A percentile compares a stretch with the other conserved stretches of the same genome.
Evolutionary conservation across 129 eudicot species (phyloP).

Genomic region (Pulicaria dysenterica): DNA sequence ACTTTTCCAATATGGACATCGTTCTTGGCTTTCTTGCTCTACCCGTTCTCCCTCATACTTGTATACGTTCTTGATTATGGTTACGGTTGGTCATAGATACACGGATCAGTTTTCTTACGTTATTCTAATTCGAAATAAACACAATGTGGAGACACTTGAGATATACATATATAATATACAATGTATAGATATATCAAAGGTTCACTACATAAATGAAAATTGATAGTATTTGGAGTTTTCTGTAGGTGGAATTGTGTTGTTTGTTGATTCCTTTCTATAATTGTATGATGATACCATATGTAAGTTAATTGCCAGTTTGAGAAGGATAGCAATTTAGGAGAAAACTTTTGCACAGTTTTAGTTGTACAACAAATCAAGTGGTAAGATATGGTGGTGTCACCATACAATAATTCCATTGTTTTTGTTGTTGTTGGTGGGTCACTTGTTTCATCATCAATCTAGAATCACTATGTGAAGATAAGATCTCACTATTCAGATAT

Average conservation of each 20-base stretch:
- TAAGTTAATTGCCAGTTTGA: constrained; percentile 38
- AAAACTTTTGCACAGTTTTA: constrained; percentile 32
- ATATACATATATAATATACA: background rate
- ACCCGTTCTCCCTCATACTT: constrained; percentile 72
- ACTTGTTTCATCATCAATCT: constrained; percentile 38
- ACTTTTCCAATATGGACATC: constrained; percentile 92
- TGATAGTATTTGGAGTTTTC: constrained; percentile 3
- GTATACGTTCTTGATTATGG: constrained; percentile 84
- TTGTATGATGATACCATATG: constrained; percentile 23
- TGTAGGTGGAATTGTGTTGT: constrained; percentile 22
- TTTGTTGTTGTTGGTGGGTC: constrained; percentile 37
- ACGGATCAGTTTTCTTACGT: background rate
- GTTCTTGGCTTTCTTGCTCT: constrained; percentile 67
- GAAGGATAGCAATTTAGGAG: constrained; percentile 31
- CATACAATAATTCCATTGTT: constrained; percentile 37
- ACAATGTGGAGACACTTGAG: background rate
- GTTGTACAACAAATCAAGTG: constrained; percentile 46
- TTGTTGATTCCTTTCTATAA: constrained; percentile 40
- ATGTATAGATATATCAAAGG: background rate
- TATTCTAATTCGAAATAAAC: constrained; percentile 25
- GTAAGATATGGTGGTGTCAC: constrained; percentile 45
- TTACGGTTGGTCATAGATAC: constrained; percentile 72
- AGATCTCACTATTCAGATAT: constrained; percentile 41
- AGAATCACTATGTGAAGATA: constrained; percentile 38
- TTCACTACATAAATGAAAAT: constrained; percentile 1